Base-by-base conservation (phyloP, 148 eudicot genomes). In the Silene conica region DNA sequence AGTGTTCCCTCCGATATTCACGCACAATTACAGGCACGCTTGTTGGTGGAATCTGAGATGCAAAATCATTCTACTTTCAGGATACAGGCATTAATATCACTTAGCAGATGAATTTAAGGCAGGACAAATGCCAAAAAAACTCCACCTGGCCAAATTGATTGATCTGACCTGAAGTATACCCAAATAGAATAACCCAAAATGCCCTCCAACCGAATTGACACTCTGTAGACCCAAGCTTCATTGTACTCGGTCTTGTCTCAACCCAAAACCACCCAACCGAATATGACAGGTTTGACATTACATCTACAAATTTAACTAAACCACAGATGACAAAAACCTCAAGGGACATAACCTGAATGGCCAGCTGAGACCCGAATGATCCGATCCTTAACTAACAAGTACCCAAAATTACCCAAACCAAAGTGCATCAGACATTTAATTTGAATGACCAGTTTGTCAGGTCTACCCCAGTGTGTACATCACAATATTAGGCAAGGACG, bases 1-100 rank as follows among this genome's bases (percentile, higher is more conserved):
- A 72, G 75, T 93, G 87, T 75, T 93, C 98, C 79, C 86, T 84
- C 78, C 90, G 79, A 71, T 88, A 85, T 67, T 94, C 98, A 28
- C 96, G 87, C 79, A 94, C 97, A 43, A 94, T 88, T 28, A 91
- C 98, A 63, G 98, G 96, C 67, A 93, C 93, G 73, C 96, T 93
- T 31, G 96, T 93, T 5, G 98, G 91, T 59, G 96, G 98, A 61
- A 93, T 87, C 98, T 94, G 83, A 9, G 26, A 56, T 38, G 65
- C 15, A 46, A 59, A 58, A 25, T 69, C 55, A 73, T 19, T 25
- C 55, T 41, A 73, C 22, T 7, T 48, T 18, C 8, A 31, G 55
- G 55, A 12, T 50, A 50, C 55, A 50, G 55, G 16, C 55, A 50
- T 50, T 48, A 50, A 50, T 50, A 48, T 48, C 54, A 48, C 15